Evolutionary conservation across 2,329 filamentous ascomycete species (phyloP), one percentile per base, ranked within the genome.

Genomic region (Trichoderma guizhouense): DNA sequence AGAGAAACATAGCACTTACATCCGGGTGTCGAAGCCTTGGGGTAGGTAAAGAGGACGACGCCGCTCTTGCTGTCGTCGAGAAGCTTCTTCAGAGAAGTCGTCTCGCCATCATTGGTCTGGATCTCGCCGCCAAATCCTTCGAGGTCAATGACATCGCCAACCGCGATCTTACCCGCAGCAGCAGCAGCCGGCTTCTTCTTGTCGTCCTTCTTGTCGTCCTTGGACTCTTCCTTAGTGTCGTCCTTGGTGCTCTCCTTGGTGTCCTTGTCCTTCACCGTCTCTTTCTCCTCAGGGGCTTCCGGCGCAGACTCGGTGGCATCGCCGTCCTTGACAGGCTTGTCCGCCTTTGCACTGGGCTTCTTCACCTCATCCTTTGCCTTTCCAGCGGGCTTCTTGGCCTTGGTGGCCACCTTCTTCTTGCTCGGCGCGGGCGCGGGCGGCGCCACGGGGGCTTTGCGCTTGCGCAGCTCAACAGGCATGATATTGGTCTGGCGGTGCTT

Each of bases 31-130:
- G 92, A 96, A 14, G 96, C 96, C 84, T 93, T 97, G 72, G 96
- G 96, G 80, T 98, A 98, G 36, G 95, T 98, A 82, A 99, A 98
- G 34, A 98, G 84, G 39, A 97, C 93, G 57, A 98, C 92, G 30
- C 95, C 96, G 43, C 88, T 86, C 83, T 93, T 91, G 87, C 94
- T 97, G 79, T 92, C 88, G 66, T 94, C 91, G 63, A 98, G 88
- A 28, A 99, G 89, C 76, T 90, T 86, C 83, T 93, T 92, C 72
- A 99, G 85, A 1, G 90, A 94, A 7, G 92, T 94, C 83, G 92
- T 93, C 69, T 87, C 84, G 77, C 94, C 94, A 74, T 97, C 93
- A 75, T 98, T 90, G 74, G 92, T 96, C 85, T 96, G 90, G 74
- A 99, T 84, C 79, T 96, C 91, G 74, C 89, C 89, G 75, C 89